phyloP scores from a whole-genome alignment of 2,329 filamentous ascomycete genomes.

The Epichloe coenophiala region DNA sequence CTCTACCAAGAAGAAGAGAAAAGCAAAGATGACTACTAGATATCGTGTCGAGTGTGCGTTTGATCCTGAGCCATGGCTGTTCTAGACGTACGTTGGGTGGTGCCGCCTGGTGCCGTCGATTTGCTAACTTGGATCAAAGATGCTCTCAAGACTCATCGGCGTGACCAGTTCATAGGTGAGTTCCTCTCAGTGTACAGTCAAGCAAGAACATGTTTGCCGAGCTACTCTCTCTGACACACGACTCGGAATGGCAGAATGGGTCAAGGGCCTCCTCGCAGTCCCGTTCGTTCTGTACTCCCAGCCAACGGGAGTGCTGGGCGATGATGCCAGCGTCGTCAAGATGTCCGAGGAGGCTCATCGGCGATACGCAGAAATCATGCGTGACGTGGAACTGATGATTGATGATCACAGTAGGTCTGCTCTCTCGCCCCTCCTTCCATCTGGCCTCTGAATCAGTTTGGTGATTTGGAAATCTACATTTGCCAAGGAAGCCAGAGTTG shows the following conservation, averaged over 20 bases:
- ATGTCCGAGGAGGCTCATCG: conserved; percentile 73
- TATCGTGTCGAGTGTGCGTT: conserved; percentile 62
- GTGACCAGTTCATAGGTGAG: conserved; percentile 75
- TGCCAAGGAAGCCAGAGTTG: no score
- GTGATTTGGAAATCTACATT: no score
- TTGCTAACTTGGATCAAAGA: conserved; percentile 22
- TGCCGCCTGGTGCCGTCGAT: no score
- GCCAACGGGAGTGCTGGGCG: conserved; percentile 73
- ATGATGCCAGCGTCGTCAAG: conserved; percentile 48
- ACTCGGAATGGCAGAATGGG: conserved; percentile 58
- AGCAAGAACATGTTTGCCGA: no score
- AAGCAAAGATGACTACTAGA: conserved; percentile 41
- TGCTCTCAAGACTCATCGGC: conserved; percentile 67
- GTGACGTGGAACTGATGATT: conserved; percentile 82
- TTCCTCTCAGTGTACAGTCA: background rate
- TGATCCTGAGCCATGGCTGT: background rate
- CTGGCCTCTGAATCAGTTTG: no score
- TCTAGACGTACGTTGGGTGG: no score
- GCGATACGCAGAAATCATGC: conserved; percentile 89
- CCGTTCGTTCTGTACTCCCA: conserved; percentile 95
- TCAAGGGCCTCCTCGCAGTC: conserved; percentile 86
- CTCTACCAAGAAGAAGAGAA: background rate
- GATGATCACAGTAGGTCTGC: conserved; percentile 64
- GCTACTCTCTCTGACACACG: background rate
- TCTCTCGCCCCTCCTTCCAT: background rate